Evolutionary conservation across 2,329 filamentous ascomycete genomes (phyloP).

Genomic region (Cadophora sp.): DNA sequence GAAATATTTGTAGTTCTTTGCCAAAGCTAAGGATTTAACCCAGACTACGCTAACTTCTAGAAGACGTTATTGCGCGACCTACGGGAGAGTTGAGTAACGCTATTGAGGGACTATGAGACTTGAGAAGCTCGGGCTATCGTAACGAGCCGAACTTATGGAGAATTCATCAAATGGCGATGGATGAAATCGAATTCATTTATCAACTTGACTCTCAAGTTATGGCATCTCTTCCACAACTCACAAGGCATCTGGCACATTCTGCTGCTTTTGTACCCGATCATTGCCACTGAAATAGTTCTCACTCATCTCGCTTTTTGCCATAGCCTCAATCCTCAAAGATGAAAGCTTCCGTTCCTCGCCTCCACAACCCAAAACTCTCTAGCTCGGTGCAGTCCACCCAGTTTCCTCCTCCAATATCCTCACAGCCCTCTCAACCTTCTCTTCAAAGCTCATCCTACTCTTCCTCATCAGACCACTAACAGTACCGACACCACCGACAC

Average conservation of each 20-base stretch:
- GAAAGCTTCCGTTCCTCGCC: background rate
- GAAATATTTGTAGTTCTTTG: too few species aligned
- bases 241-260: background rate
- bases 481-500: background rate
- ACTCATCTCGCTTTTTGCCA: background rate
- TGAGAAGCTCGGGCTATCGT: too few species aligned
- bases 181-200: background rate
- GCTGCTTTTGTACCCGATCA: background rate
- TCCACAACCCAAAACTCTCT: slow-evolving; percentile 21
- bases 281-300: too few species aligned
- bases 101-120: too few species aligned
- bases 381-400: slow-evolving; percentile 28
- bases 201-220: too few species aligned
- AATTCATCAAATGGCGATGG: background rate
- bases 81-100: too few species aligned
- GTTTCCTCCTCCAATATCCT: slow-evolving; percentile 19
- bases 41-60: too few species aligned
- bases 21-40: too few species aligned
- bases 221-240: background rate
- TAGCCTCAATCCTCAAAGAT: background rate
- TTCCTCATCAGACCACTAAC: background rate
- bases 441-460: slow-evolving; percentile 19
- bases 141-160: too few species aligned
- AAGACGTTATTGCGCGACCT: too few species aligned
- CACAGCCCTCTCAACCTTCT: slow-evolving; percentile 25